These are phyloP conservation scores for Leptodermis oblonga DNA, from an alignment of 257 asterid species.

Conservation along the genomic window DNA sequence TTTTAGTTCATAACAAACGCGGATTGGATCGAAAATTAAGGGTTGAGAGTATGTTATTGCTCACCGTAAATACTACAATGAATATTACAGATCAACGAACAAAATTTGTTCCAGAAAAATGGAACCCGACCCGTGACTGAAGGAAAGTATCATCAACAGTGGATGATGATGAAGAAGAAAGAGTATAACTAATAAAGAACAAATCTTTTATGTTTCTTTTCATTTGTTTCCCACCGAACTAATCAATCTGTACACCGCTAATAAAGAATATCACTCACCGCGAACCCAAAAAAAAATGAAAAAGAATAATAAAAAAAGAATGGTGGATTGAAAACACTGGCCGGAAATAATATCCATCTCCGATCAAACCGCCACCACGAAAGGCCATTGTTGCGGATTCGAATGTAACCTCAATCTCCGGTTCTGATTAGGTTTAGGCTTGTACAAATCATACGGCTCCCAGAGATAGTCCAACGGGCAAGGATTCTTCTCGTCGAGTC, in stretches of 20 bases:
- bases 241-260: slow-evolving; percentile 51
- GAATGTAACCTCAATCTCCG: slow-evolving; percentile 23
- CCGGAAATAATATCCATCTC: slow-evolving; percentile 38
- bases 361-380: slow-evolving; percentile 19
- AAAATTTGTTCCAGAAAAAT: slow-evolving; percentile 17
- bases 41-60: no score
- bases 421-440: slow-evolving; percentile 24
- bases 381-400: slow-evolving; percentile 17
- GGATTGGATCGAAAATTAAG: no score
- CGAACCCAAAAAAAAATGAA: not conserved
- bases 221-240: not conserved
- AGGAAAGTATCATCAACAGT: no score
- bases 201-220: no score
- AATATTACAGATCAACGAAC: slow-evolving; percentile 1
- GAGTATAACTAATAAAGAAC: no score
- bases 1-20: not conserved
- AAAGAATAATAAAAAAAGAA: slow-evolving; percentile 16
- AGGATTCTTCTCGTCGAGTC: slow-evolving; percentile 60
- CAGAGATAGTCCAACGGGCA: slow-evolving; percentile 75
- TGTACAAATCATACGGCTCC: slow-evolving; percentile 69
- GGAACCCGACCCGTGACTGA: not conserved
- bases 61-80: slow-evolving; percentile 7
- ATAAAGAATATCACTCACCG: slow-evolving; percentile 29
- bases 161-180: no score
- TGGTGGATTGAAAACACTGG: slow-evolving; percentile 16